A percentile compares a stretch with the other conserved stretches of the same genome.
Evolutionary conservation across 805 yeast species (phyloP).

Genomic region (Barnettozyma sp.): DNA sequence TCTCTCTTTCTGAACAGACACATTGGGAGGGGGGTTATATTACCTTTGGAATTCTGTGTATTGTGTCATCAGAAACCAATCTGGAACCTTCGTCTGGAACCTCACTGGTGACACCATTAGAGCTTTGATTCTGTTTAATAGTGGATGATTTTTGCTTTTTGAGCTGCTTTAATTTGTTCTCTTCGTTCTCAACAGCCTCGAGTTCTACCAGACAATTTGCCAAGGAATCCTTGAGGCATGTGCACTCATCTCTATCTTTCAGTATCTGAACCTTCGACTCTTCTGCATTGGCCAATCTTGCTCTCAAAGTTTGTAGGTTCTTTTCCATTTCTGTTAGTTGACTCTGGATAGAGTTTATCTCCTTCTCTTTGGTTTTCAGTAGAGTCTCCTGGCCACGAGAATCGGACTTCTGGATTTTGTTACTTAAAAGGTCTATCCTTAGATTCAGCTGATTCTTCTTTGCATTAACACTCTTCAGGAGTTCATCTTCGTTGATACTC

Average conservation of each 20-base stretch:
- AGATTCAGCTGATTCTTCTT: conserved; percentile 5
- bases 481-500: neutral
- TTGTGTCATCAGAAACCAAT: conserved; percentile 17
- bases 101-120: neutral
- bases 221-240: conserved; percentile 8
- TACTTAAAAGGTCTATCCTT: conserved; percentile 5
- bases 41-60: conserved; percentile 24
- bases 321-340: conserved; percentile 2
- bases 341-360: neutral
- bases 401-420: conserved; percentile 2
- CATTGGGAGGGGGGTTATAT: conserved; percentile 6
- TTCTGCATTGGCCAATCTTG: conserved; percentile 1
- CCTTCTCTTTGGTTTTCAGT: conserved; percentile 4
- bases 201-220: conserved; percentile 11
- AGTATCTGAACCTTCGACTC: neutral
- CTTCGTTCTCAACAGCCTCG: conserved; percentile 13
- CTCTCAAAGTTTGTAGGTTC: neutral
- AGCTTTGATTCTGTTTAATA: neutral
- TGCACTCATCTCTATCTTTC: conserved; percentile 5
- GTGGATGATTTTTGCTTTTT: conserved; percentile 4
- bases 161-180: conserved; percentile 8
- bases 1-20: neutral
- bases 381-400: neutral
- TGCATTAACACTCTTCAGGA: conserved; percentile 1
- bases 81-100: neutral